Evolutionary conservation across 2,329 filamentous ascomycete genomes (phyloP).

Genomic region (Alternaria rosae): DNA sequence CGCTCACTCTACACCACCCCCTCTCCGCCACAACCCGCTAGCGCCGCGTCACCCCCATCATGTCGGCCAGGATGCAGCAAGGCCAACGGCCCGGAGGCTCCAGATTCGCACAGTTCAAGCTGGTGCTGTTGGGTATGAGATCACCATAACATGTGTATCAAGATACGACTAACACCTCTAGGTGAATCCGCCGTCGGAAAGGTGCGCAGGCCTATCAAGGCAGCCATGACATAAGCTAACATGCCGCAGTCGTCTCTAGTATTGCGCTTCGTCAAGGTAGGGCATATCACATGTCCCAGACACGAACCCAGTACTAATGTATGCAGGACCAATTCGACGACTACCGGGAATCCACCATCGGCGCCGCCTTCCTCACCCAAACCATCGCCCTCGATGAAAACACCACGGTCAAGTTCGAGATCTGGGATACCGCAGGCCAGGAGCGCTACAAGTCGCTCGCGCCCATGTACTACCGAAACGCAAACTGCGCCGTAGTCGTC

Average conservation of each 20-base stretch:
- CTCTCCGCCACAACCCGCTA: constrained; percentile 17
- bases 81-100: constrained; percentile 67
- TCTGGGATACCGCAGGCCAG: constrained; percentile 91
- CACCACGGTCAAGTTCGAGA: constrained; percentile 99
- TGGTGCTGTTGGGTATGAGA: constrained; percentile 89
- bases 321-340: constrained; percentile 96
- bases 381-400: constrained; percentile 98
- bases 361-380: constrained; percentile 97
- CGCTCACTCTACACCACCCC: constrained; percentile 2
- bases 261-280: constrained; percentile 95
- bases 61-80: constrained; percentile 87
- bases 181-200: constrained; percentile 99
- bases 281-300: constrained; percentile 21
- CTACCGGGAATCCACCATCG: constrained; percentile 97
- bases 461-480: constrained; percentile 99
- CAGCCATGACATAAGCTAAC: constrained; percentile 41
- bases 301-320: constrained; percentile 1
- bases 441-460: constrained; percentile 99
- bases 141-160: background rate
- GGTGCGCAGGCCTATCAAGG: constrained; percentile 61
- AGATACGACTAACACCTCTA: constrained; percentile 53
- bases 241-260: constrained; percentile 88
- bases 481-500: constrained; percentile 98
- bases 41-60: constrained; percentile 54
- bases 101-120: constrained; percentile 98